Conservation (phyloP, 176 grass and related monocot genomes). For the Carex scoparia region DNA sequence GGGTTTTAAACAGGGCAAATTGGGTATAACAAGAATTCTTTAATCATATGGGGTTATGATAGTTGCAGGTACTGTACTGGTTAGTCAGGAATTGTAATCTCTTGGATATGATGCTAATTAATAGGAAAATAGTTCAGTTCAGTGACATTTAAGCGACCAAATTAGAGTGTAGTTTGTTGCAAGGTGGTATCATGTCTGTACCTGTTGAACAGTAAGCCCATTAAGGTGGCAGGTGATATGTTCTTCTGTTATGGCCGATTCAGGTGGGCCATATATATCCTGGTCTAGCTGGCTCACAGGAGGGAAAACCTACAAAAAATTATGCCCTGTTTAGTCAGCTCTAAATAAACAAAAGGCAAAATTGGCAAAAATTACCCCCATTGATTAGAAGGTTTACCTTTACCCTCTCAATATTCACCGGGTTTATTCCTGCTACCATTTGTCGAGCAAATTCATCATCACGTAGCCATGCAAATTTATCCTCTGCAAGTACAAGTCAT, state of each 20-base stretch:
- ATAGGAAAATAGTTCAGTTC: neutral
- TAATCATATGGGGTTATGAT: neutral
- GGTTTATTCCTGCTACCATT: slow-evolving; percentile 85
- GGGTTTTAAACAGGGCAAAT: neutral
- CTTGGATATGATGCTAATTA: neutral
- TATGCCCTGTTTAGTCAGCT: neutral
- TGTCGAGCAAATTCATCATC: slow-evolving; percentile 96
- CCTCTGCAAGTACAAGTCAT: slow-evolving; percentile 41
- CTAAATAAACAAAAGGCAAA: neutral
- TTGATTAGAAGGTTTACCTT: slow-evolving; percentile 37
- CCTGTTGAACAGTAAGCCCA: slow-evolving; percentile 80
- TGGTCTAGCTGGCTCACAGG: slow-evolving; percentile 76
- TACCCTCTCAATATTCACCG: slow-evolving; percentile 68
- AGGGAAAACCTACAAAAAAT: slow-evolving; percentile 65
- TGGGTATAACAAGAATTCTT: neutral
- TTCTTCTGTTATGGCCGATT: slow-evolving; percentile 73
- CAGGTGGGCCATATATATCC: slow-evolving; percentile 58
- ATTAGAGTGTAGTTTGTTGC: neutral
- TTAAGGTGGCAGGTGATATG: slow-evolving; percentile 74
- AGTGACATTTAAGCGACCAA: neutral
- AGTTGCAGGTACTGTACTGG: neutral
- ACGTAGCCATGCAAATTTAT: slow-evolving; percentile 99
- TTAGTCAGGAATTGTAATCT: neutral
- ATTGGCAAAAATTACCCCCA: neutral
- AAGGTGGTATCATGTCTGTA: slow-evolving; percentile 21